Evolutionary conservation across 2,329 filamentous ascomycete species (phyloP).

Genomic region (Curvularia sp.): DNA sequence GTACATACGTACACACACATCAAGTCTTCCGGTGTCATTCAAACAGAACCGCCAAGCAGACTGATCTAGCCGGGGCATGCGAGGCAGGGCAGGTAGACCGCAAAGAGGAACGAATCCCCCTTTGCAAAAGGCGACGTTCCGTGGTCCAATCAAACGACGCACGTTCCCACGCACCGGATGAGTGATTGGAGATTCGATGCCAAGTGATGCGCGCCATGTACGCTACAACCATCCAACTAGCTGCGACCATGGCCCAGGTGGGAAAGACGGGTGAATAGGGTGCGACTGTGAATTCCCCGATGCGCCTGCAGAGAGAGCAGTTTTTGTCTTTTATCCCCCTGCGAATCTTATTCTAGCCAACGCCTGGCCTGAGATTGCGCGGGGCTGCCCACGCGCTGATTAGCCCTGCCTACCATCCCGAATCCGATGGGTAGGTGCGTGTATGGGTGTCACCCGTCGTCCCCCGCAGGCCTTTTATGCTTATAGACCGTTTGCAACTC

Average conservation of each 20-base stretch:
- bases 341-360: conserved; percentile 23
- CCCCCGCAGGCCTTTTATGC: conserved; percentile 22
- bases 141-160: conserved; percentile 27
- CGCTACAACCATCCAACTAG: conserved; percentile 14
- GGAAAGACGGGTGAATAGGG: conserved; percentile 27
- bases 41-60: conserved; percentile 7
- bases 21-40: background rate
- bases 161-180: conserved; percentile 18
- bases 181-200: conserved; percentile 24
- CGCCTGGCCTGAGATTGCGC: conserved; percentile 20
- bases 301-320: conserved; percentile 6
- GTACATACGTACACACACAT: background rate
- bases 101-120: conserved; percentile 7
- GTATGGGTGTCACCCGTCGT: conserved; percentile 22
- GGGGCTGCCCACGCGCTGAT: conserved; percentile 4
- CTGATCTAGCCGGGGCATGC: conserved; percentile 21
- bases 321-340: conserved; percentile 18
- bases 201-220: conserved; percentile 12
- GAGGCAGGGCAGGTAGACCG: conserved; percentile 11
- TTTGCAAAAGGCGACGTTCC: conserved; percentile 8
- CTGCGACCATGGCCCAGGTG: conserved; percentile 21
- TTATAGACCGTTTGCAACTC: conserved; percentile 25
- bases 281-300: conserved; percentile 14
- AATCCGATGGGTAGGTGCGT: conserved; percentile 13
- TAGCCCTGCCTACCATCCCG: background rate